Evolutionary conservation across 2,329 filamentous ascomycete genomes (phyloP).

Genomic region (Thelonectria olida): DNA sequence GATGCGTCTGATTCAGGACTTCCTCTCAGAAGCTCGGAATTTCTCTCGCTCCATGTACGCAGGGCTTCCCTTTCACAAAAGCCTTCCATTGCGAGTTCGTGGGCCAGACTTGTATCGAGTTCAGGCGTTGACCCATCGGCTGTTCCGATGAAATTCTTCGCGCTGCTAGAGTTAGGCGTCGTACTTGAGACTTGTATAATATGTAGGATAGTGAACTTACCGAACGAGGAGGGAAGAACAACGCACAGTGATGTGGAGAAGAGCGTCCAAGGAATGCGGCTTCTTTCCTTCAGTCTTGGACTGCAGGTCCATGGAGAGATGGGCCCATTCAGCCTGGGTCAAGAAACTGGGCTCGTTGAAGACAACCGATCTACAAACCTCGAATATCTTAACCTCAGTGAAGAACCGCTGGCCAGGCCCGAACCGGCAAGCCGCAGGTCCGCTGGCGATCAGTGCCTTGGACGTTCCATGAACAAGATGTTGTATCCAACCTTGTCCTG

Average conservation of each 20-base stretch:
- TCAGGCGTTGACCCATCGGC: fast-evolving
- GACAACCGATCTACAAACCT: conserved; percentile 44
- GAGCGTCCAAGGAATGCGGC: conserved; percentile 25
- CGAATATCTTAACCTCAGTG: conserved; percentile 43
- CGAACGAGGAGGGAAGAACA: conserved; percentile 44
- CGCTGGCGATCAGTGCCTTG: conserved; percentile 41
- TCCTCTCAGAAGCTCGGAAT: fast-evolving
- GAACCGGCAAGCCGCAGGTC: conserved; percentile 36
- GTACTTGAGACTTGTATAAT: neutral
- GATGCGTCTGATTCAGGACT: fast-evolving
- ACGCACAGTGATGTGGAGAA: conserved; percentile 43
- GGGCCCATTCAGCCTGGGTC: conserved; percentile 34
- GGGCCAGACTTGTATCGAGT: neutral
- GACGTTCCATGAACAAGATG: conserved; percentile 48
- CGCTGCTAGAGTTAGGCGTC: conserved; percentile 7
- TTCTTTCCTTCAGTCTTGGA: neutral
- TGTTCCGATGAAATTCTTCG: neutral
- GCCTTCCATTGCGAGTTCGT: conserved; percentile 28
- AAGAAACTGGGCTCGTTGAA: conserved; percentile 44
- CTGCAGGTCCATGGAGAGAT: conserved; percentile 3
- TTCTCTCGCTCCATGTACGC: conserved; percentile 14
- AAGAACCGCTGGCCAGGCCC: conserved; percentile 41
- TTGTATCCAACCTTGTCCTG: conserved; percentile 45
- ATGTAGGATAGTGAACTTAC: conserved; percentile 33
- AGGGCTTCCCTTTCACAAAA: conserved; percentile 31